A percentile compares a stretch with the other conserved stretches of the same genome.
phyloP scores from a whole-genome alignment of 78 protist species.

The Emiliania huxleyi region DNA sequence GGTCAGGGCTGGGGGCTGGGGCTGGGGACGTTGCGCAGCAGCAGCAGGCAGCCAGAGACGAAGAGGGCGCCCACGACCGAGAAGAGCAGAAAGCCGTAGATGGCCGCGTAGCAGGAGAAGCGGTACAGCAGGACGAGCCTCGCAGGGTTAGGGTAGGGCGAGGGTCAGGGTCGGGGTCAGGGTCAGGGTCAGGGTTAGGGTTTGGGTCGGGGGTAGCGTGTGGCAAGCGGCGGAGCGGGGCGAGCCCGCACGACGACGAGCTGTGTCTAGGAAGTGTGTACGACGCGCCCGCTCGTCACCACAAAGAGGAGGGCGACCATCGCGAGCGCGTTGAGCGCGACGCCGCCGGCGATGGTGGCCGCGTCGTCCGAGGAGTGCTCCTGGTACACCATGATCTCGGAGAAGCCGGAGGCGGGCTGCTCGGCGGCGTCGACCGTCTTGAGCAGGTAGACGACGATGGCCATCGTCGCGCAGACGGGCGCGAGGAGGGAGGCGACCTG shows the following conservation, averaged over 20 bases:
- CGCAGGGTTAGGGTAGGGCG: too few relatives aligned
- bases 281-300: conserved; percentile 52
- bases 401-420: background rate
- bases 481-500: background rate
- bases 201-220: too few relatives aligned
- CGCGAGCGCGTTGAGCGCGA: conserved; percentile 52
- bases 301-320: conserved; percentile 47
- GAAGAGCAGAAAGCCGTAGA: conserved; percentile 38
- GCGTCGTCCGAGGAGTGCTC: background rate
- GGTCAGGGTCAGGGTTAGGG: too few relatives aligned
- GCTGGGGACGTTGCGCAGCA: too few relatives aligned
- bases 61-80: background rate
- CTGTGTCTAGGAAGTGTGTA: too few relatives aligned
- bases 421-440: background rate
- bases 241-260: too few relatives aligned
- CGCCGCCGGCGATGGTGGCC: conserved; percentile 37
- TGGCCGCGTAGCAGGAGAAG: conserved; percentile 28
- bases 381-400: background rate
- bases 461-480: background rate
- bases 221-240: too few relatives aligned
- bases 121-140: conserved; percentile 67
- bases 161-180: too few relatives aligned
- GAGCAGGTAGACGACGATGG: background rate
- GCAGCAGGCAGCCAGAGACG: background rate
- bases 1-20: too few relatives aligned